Evolutionary conservation across 768 basidiomycete genomes (phyloP), one percentile per base, ranked within the genome.

Genomic region (Thelephora aurantiotincta): DNA sequence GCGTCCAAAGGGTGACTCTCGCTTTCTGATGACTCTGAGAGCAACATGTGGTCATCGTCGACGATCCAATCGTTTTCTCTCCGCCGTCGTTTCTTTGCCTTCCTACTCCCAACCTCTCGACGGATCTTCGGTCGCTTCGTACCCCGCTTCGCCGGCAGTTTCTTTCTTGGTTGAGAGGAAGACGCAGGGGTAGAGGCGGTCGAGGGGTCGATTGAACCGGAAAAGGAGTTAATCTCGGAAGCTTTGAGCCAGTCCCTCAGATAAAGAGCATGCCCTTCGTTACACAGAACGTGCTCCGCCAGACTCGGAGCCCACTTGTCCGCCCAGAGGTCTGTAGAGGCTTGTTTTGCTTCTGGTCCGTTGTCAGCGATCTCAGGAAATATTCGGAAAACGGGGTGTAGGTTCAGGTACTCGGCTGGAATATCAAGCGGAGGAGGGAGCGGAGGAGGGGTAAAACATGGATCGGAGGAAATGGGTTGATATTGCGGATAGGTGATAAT

Each of bases 181-280:
- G 51, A 48, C 45, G 48, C 47, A 50, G 46, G 33, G 18, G 48
- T 45, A 26, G 30, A 35, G 26, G 26, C 9, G 26, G 26, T 30
- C 9, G 26, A 30, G n/a, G 51, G 52, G 38, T 68, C 64, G 26
- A 30, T 9, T 30, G 26, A 30, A 9, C 26, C 26, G 9, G 26
- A 30, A 9, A 30, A 30, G 16, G 72, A 61, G n/a, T 75, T 73
- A 19, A 90, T 55, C 51, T 77, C 74, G 11, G 87, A 71, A n/a
- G 82, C 78, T 20, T 63, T 62, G 43, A 93, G 68, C 90, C 90
- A 93, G 45, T 83, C 75, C 35, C 82, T 75, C 47, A 93, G 67
- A 61, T 81, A 86, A 22, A 68, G 54, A 0, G 89, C 82, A 44
- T 75, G 74, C 7, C 62, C 58, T 59, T 86, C 78, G 57, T 91